Evolutionary conservation across 371 early-diverging fungal genomes (phyloP), one percentile per base, ranked within the genome.

Genomic region (Saksenaea vasiformis): DNA sequence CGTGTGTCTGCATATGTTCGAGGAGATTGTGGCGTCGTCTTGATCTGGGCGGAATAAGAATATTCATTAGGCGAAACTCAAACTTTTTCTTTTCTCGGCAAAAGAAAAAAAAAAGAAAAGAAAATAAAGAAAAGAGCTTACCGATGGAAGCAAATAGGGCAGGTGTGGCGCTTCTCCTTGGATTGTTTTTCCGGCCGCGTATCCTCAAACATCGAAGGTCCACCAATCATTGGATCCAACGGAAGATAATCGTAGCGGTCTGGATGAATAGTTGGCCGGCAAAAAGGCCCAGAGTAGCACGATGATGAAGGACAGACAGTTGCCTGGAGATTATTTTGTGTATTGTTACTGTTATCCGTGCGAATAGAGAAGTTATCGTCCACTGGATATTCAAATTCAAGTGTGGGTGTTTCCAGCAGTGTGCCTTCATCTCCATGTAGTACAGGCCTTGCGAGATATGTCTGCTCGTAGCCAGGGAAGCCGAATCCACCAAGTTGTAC

Each of bases 1-100:
- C 61, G 31, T 73, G 73, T 37, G 73, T 73, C 11, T 64, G 62
- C 68, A 73, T 73, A 51, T 73, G 73, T 41, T 73, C 73, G 35
- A 70, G 37, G 15, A 73, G 56, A 34, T 73, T 73, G 53, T 73
- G 73, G 59, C 60, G 70, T 56, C 73, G 70, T 54, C 70, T 70
- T 54, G 73, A 73, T 67, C 73, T 70, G 58, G 51, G 8, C 51
- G 51, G 22, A 22, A 37, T 17, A 56, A 3, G 34, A 14, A 41
- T 62, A 26, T 56, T 56, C 27, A 56, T 43, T 35, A 54, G 11
- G 26, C 27, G 9, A 35, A 47, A 26, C 38, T 19, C 14, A 15
- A 47, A 28, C 56, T 14, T 31, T 19, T 35, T 56, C n/a, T 28
- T 54, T 7, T 47, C 51, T 47, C 51, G 51, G 51, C 51, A 47